Evolutionary conservation across 768 basidiomycete genomes (phyloP).

Genomic region (Leccinum uliginosum): DNA sequence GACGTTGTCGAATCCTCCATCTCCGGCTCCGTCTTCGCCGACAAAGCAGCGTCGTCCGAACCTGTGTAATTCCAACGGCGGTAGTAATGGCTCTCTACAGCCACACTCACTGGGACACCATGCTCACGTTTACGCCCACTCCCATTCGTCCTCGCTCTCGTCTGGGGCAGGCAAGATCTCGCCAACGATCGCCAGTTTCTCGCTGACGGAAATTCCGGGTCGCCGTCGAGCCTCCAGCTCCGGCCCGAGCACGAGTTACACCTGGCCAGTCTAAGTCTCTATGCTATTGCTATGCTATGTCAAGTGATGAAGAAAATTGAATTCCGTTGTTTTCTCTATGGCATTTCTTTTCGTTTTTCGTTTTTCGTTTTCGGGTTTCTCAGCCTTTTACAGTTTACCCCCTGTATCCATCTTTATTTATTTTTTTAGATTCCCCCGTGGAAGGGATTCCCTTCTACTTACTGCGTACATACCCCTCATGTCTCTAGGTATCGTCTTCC

Average conservation of each 20-base stretch:
- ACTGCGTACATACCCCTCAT: too few relatives aligned
- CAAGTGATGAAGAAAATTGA: slow-evolving; percentile 33
- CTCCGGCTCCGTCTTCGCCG: slow-evolving; percentile 32
- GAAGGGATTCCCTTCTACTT: too few relatives aligned
- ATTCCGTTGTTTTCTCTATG: neutral
- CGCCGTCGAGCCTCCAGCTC: slow-evolving; percentile 64
- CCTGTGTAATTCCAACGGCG: slow-evolving; percentile 1
- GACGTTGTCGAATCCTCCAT: slow-evolving; percentile 20
- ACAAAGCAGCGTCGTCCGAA: slow-evolving; percentile 22
- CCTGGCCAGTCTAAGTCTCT: slow-evolving; percentile 47
- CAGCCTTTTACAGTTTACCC: neutral
- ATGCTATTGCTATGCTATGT: too few relatives aligned
- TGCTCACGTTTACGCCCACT: slow-evolving; percentile 1
- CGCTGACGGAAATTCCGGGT: slow-evolving; percentile 53
- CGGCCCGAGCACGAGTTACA: slow-evolving; percentile 73
- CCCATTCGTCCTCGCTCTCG: slow-evolving; percentile 32
- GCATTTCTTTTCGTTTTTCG: neutral
- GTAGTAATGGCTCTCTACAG: slow-evolving; percentile 3
- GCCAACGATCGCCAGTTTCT: slow-evolving; percentile 62
- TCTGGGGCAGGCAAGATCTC: slow-evolving; percentile 43
- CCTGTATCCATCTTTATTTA: too few relatives aligned
- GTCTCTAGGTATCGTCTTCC: too few relatives aligned
- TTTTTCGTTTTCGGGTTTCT: neutral
- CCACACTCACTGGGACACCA: neutral
- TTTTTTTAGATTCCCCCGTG: too few relatives aligned